Evolutionary conservation across 805 yeast species (phyloP).

Genomic region (Metschnikowia reukaufii): DNA sequence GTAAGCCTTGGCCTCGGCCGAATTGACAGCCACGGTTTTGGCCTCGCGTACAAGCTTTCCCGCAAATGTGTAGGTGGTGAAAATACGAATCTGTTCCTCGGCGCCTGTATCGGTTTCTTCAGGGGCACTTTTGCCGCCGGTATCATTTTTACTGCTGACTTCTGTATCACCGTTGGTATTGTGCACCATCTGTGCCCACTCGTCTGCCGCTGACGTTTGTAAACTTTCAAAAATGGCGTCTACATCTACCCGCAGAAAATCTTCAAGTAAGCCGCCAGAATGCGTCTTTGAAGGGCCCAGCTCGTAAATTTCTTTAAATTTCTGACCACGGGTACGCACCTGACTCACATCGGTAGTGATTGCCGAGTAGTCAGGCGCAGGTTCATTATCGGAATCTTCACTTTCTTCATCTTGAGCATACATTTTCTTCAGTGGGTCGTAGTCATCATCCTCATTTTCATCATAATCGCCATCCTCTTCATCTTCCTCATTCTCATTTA

Average conservation of each 20-base stretch:
- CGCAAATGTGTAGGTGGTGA: constrained; percentile 82
- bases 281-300: constrained; percentile 1
- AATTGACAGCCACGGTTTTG: constrained; percentile 69
- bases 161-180: constrained; percentile 13
- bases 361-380: constrained; percentile 40
- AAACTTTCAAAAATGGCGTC: constrained; percentile 31
- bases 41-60: constrained; percentile 79
- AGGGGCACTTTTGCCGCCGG: background rate
- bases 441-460: constrained; percentile 61
- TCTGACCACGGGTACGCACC: constrained; percentile 67
- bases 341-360: constrained; percentile 58
- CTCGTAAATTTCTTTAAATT: constrained; percentile 39
- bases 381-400: constrained; percentile 25
- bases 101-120: background rate
- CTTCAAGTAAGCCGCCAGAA: constrained; percentile 15
- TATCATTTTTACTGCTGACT: background rate
- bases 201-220: constrained; percentile 9
- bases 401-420: constrained; percentile 13
- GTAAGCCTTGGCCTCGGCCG: constrained; percentile 88
- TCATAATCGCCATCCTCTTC: constrained; percentile 44
- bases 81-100: constrained; percentile 57
- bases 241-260: constrained; percentile 29
- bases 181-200: constrained; percentile 18
- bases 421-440: constrained; percentile 41
- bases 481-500: background rate